Evolutionary conservation across 2,329 filamentous ascomycete genomes (phyloP).

Genomic region (Teratosphaeria zuluensis): DNA sequence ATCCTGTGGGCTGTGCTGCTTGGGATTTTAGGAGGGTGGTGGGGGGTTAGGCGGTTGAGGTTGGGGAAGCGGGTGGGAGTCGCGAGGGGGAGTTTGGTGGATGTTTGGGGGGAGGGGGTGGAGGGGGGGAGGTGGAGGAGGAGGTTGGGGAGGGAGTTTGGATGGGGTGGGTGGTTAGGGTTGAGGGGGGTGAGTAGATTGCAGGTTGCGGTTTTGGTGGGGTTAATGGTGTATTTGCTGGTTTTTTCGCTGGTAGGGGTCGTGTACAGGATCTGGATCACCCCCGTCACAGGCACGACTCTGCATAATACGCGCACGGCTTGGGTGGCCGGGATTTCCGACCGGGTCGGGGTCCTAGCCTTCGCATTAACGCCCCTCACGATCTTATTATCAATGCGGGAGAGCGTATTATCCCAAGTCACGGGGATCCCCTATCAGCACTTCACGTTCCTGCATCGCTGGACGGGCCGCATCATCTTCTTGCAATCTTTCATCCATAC

Average conservation of each 20-base stretch:
- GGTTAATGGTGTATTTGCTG: slow-evolving; percentile 52
- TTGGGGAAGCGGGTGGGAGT: slow-evolving; percentile 9
- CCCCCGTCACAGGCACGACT: slow-evolving; percentile 50
- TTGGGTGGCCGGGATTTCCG: slow-evolving; percentile 56
- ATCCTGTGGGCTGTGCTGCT: slow-evolving; percentile 49
- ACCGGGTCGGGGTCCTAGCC: slow-evolving; percentile 60
- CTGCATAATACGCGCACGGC: slow-evolving; percentile 55
- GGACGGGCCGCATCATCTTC: slow-evolving; percentile 65
- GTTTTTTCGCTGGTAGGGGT: slow-evolving; percentile 61
- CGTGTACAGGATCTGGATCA: slow-evolving; percentile 58
- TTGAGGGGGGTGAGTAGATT: slow-evolving; percentile 58
- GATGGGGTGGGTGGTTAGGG: too few species aligned
- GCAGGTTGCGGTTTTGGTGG: slow-evolving; percentile 52
- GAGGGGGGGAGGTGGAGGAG: slow-evolving; percentile 38
- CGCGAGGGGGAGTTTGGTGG: slow-evolving; percentile 9
- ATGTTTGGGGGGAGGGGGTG: slow-evolving; percentile 7
- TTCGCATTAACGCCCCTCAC: slow-evolving; percentile 66
- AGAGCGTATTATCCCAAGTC: slow-evolving; percentile 58
- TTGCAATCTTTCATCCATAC: slow-evolving; percentile 60
- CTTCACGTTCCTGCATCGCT: slow-evolving; percentile 70
- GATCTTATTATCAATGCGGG: slow-evolving; percentile 56
- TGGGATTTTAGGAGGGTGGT: slow-evolving; percentile 38
- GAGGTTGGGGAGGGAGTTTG: slow-evolving; percentile 56
- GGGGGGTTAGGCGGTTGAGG: slow-evolving; percentile 23
- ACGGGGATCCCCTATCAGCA: slow-evolving; percentile 64